phyloP scores from a whole-genome alignment of 495 filamentous ascomycete species.

The Penicillium canariense region DNA sequence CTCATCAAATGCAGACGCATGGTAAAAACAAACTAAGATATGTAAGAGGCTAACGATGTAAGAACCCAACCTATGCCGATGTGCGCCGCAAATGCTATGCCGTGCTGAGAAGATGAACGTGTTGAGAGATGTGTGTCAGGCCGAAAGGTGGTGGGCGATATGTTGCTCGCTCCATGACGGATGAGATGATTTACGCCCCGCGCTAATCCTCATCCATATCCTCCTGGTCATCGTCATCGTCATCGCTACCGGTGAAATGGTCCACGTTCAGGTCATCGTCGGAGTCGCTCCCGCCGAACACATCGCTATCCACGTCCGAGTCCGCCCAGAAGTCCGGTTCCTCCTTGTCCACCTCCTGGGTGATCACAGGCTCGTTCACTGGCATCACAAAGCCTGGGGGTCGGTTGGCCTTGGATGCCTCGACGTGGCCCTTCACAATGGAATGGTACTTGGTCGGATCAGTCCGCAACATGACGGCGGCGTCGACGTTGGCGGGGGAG shows the following conservation, averaged over 20 bases:
- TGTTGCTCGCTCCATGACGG: too few relatives aligned
- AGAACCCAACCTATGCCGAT: not conserved
- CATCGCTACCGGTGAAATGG: slow-evolving; percentile 55
- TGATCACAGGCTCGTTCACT: slow-evolving; percentile 50
- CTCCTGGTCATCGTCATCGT: slow-evolving; percentile 18
- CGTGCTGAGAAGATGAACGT: not conserved
- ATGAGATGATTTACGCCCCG: too few relatives aligned
- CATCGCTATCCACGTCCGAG: slow-evolving; percentile 70
- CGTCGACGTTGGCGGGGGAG: slow-evolving; percentile 94
- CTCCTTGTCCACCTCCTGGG: slow-evolving; percentile 63
- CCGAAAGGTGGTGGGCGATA: not conserved
- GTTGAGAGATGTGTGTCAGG: not conserved
- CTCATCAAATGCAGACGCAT: not conserved
- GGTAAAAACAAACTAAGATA: not conserved
- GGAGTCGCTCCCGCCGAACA: slow-evolving; percentile 73
- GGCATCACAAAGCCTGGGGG: slow-evolving; percentile 84
- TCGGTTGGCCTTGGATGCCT: slow-evolving; percentile 72
- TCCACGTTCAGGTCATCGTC: slow-evolving; percentile 56
- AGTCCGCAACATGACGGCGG: slow-evolving; percentile 79
- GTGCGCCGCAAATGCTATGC: not conserved
- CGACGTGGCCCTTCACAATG: slow-evolving; percentile 66
- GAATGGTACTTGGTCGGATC: slow-evolving; percentile 63
- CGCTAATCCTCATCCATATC: slow-evolving; percentile 5
- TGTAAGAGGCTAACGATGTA: not conserved
- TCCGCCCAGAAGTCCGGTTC: slow-evolving; percentile 84